Evolutionary conservation across 139 green algal species (phyloP).

Genomic region (Choricystis sp.): DNA sequence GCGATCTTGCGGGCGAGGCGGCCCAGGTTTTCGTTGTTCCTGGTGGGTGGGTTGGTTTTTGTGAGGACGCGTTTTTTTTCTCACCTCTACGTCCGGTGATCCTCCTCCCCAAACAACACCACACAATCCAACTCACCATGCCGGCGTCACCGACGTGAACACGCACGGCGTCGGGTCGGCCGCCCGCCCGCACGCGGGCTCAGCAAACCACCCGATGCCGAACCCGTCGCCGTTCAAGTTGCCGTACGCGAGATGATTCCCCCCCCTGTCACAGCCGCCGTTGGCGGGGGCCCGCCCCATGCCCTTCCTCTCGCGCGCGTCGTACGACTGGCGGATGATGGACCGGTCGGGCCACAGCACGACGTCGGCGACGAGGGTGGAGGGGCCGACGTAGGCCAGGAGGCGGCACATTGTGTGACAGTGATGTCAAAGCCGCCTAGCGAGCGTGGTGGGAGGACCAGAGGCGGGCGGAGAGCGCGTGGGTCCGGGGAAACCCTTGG

Average conservation of each 20-base stretch:
- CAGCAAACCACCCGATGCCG: slow-evolving; percentile 75
- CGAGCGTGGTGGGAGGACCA: too few relatives aligned
- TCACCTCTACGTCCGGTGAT: neutral
- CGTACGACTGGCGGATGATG: slow-evolving; percentile 92
- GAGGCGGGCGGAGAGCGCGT: too few relatives aligned
- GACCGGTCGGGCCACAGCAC: slow-evolving; percentile 56
- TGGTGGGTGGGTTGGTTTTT: slow-evolving; percentile 4
- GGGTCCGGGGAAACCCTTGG: too few relatives aligned
- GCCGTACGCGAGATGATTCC: slow-evolving; percentile 64
- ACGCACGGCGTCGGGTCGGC: slow-evolving; percentile 62
- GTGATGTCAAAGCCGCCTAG: too few relatives aligned
- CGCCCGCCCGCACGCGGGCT: slow-evolving; percentile 2
- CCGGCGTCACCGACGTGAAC: slow-evolving; percentile 82
- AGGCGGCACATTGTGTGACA: slow-evolving; percentile 84
- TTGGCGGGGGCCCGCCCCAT: slow-evolving; percentile 45
- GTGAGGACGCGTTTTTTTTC: neutral
- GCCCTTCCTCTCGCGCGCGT: slow-evolving; percentile 67
- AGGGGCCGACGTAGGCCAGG: slow-evolving; percentile 68
- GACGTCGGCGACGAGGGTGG: slow-evolving; percentile 68
- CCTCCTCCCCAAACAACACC: neutral
- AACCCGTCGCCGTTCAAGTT: slow-evolving; percentile 93
- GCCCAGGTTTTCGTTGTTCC: slow-evolving; percentile 94
- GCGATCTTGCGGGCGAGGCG: slow-evolving; percentile 78
- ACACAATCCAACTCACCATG: too few relatives aligned
- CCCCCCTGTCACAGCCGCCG: too few relatives aligned